Base-by-base conservation (phyloP, 371 early-diverging fungal genomes). In the Thermomucor indicae-seudaticae region DNA sequence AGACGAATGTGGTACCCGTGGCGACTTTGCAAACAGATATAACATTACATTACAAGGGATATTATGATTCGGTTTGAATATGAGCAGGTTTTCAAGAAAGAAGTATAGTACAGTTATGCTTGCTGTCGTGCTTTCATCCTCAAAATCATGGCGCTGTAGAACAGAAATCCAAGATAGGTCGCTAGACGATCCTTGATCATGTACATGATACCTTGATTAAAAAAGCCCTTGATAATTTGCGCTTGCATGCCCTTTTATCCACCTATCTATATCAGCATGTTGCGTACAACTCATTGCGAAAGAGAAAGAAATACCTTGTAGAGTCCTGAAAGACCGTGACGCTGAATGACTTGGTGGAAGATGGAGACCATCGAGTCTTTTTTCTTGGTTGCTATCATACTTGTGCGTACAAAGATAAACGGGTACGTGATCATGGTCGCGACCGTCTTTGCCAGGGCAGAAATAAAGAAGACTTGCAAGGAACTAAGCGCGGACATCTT, bases 141-240 rank as follows among this genome's bases (percentile, higher is more conserved):
- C 19, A 51, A 14, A n/a, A 43, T 34, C 43, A 43, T 43, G 12
- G 72, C 65, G 12, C 67, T 57, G 37, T 75, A 72, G 44, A 82
- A 82, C 28, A 74, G 41, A 6, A 80, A 43, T 7, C 75, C 49
- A 47, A 82, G 67, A 53, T 75, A 79, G 6, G 70, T 65, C 17
- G 75, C 80, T 19, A 82, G 78, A 32, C 73, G 72, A 39, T 79
- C 82, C 58, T 82, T 82, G 57, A 82, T 82, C 80, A 82, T 78
- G 51, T 75, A 82, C 79, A 82, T 78, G 53, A 82, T 62, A 11
- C 82, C 82, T 48, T 77, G 77, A 23, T 78, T 79, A 51, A 82
- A 82, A 62, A 82, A 82, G 1, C 82, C 82, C 51, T 82, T 82
- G 54, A 66, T 72, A 55, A 82, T 70, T 38, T 82, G 82, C 11